Conservation (phyloP, 257 asterid genomes). For the Nicotiana tabacum region DNA sequence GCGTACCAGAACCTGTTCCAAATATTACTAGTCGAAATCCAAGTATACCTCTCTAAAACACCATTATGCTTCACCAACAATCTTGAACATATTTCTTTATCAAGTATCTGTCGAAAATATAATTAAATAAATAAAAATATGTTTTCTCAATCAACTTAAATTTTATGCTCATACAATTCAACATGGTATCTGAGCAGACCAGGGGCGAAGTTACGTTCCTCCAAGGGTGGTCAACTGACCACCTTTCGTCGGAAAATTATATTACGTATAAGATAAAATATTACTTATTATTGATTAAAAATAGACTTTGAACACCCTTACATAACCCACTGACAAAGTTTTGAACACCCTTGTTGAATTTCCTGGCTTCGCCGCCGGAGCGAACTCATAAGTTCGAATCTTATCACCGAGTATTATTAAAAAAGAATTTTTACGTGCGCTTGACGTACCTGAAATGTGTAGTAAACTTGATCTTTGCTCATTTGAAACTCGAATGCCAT, state of each 20-base stretch:
- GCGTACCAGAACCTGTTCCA: constrained; percentile 71
- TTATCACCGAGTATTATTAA: too few species aligned
- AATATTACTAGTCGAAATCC: constrained; percentile 40
- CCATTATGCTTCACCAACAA: constrained; percentile 28
- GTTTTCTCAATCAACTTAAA: too few species aligned
- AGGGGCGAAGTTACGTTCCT: too few species aligned
- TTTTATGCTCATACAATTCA: too few species aligned
- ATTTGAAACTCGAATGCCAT: constrained; percentile 31
- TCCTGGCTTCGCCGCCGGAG: too few species aligned
- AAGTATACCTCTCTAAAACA: constrained; percentile 37
- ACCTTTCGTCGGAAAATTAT: too few species aligned
- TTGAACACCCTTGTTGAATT: too few species aligned
- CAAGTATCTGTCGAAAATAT: constrained; percentile 2
- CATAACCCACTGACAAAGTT: too few species aligned
- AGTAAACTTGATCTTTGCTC: constrained; percentile 24
- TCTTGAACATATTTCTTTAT: constrained; percentile 43
- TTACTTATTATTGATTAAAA: too few species aligned
- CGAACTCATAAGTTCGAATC: neutral
- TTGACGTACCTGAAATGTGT: constrained; percentile 18
- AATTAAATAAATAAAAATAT: neutral
- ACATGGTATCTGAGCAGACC: neutral
- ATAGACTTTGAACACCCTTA: too few species aligned
- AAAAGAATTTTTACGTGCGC: neutral
- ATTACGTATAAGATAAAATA: too few species aligned
- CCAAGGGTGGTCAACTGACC: too few species aligned